These are phyloP conservation scores for Erysimum cheiri DNA, from an alignment of 441 rosid species.

Conservation along the genomic window DNA sequence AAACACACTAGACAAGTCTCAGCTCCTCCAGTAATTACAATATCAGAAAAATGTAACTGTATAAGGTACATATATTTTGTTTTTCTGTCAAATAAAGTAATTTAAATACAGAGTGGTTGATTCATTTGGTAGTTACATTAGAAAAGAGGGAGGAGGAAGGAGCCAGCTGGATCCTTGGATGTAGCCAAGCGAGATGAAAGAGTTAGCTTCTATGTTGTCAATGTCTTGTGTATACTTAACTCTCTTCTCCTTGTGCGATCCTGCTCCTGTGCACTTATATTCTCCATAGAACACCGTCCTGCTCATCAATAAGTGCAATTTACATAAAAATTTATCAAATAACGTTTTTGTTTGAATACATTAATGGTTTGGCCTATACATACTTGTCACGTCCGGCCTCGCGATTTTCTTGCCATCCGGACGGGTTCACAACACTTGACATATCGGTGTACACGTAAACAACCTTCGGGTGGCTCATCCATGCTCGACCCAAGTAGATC, in stretches of 20 bases:
- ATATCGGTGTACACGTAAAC: conserved; percentile 55
- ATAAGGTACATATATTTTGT: no score
- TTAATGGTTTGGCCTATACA: not conserved
- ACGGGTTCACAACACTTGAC: conserved; percentile 44
- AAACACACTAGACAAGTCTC: conserved; percentile 24
- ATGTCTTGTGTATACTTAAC: conserved; percentile 53
- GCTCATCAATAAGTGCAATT: conserved; percentile 22
- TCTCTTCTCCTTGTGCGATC: conserved; percentile 43
- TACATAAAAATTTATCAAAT: not conserved
- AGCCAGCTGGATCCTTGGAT: conserved; percentile 66
- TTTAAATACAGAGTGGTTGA: not conserved
- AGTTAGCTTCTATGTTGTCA: conserved; percentile 39
- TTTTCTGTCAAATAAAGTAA: not conserved
- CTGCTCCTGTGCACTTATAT: conserved; percentile 53
- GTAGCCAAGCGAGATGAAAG: conserved; percentile 50
- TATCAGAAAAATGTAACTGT: conserved; percentile 5
- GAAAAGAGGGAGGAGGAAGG: conserved; percentile 57
- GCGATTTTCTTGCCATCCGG: conserved; percentile 56
- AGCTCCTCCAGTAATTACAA: not conserved
- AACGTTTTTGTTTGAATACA: not conserved
- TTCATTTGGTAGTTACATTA: conserved; percentile 10
- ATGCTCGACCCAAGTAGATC: conserved; percentile 63
- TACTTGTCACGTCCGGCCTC: conserved; percentile 50
- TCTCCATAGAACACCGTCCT: conserved; percentile 49
- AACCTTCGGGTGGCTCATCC: conserved; percentile 58